Base-by-base conservation (phyloP, 2,329 filamentous ascomycete genomes). In the Tetracladium maxilliforme region DNA sequence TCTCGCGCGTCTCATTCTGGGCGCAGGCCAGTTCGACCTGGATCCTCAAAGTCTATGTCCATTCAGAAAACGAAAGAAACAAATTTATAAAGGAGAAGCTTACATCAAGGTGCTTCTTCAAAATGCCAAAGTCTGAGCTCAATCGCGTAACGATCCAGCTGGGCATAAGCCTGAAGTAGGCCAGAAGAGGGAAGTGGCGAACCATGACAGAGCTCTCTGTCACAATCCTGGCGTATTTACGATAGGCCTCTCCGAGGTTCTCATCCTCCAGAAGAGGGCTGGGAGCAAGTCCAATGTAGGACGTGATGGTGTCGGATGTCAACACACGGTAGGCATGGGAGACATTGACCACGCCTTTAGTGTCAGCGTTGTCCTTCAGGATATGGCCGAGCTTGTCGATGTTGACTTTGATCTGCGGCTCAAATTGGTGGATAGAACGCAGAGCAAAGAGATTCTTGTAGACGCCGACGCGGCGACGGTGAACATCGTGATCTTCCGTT, bases 331-430 rank as follows among this genome's bases (percentile, higher is more conserved):
- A 20, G 3, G 32, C 18, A 5, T 34, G 27, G 18, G 30, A 33
- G 21, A 25, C 32, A 13, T 33, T 23, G n/a, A 24, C 23, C 23
- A 33, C 10, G 10, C 36, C n/a, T n/a, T n/a, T n/a, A n/a, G n/a
- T n/a, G n/a, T 22, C 7, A 25, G 9, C n/a, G 15, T 12, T 20
- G 11, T 12, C 11, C 14, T 17, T 11, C 16, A 33, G 16, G 10
- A 28, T 25, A 5, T 18, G 10, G 14, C 14, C 25, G 6, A 35
- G 16, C 12, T 25, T 29, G 13, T 30, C 27, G 11, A 27, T 22
- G 19, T 23, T 21, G 3, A 10, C 19, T 24, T 30, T 25, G 9
- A 35, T 27, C 4, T 29, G 15, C 1, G 33, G 30, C 10, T 33
- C 27, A 24, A 30, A 38, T 20, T 26, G n/a, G n/a, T n/a, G n/a